Conservation (phyloP, 2,329 filamentous ascomycete genomes). For the Trichoderma koningii region DNA sequence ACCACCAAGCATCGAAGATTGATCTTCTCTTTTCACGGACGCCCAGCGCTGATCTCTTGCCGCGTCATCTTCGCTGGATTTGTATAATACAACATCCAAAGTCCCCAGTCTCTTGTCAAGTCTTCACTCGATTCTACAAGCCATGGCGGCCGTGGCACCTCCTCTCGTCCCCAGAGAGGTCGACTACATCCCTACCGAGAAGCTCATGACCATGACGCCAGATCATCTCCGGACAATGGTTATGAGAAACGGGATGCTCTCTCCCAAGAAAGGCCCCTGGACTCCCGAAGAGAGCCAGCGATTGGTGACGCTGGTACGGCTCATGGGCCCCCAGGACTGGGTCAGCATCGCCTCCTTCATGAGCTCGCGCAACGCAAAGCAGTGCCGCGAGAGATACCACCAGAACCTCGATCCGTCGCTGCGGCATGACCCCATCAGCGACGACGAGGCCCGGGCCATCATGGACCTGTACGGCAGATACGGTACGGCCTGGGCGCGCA, state of each 20-base stretch:
- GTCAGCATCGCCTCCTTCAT: slow-evolving; percentile 79
- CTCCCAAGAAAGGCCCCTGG: slow-evolving; percentile 70
- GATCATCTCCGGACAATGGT: neutral
- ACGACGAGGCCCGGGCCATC: slow-evolving; percentile 71
- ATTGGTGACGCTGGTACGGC: slow-evolving; percentile 69
- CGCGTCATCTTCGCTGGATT: no score
- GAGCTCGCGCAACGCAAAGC: slow-evolving; percentile 80
- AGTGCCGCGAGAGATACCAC: slow-evolving; percentile 91
- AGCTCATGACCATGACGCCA: neutral
- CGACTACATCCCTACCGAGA: slow-evolving; percentile 11
- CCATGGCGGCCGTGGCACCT: neutral
- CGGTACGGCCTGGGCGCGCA: slow-evolving; percentile 84
- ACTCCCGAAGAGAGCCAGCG: slow-evolving; percentile 73
- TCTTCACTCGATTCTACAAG: neutral
- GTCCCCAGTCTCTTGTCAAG: neutral
- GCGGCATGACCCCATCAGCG: slow-evolving; percentile 72
- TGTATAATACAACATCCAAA: neutral
- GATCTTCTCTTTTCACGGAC: no score
- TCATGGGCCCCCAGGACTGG: slow-evolving; percentile 83
- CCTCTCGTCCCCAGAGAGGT: slow-evolving; percentile 2
- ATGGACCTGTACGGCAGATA: slow-evolving; percentile 78
- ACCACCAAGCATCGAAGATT: no score
- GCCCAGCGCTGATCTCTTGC: no score
- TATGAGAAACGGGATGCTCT: neutral
- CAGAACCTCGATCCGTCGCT: slow-evolving; percentile 83